Base-by-base conservation (phyloP, 1,284 basidiomycete genomes). In the Apiotrichum montevideense region DNA sequence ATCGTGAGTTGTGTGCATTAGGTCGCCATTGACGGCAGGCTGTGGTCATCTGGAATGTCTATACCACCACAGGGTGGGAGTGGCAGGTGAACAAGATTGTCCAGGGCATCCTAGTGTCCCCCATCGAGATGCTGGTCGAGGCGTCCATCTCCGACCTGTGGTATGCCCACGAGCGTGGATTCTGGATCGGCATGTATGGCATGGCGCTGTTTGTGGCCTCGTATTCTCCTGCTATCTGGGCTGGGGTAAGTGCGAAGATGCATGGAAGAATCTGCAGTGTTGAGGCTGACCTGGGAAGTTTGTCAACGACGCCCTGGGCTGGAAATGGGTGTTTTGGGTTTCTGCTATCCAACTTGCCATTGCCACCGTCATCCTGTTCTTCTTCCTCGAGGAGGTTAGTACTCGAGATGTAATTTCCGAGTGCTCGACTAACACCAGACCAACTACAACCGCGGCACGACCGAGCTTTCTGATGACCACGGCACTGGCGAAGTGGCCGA, bases 111-210 rank as follows among this genome's bases (percentile, higher is more conserved):
- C 52, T 64, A 14, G 54, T 55, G 0, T 55, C 60, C 1, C 63
- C 63, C 15, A 64, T 64, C 51, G 63, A 64, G 47, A 60, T 58
- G 49, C 56, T 64, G 14, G 53, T 64, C 29, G 60, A 64, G 42
- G 58, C 54, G 1, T 60, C 58, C 21, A 56, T 60, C 35, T 45
- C 58, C 32, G 58, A 60, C 32, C 13, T 60, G 43, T 65, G 63
- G 48, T 65, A 57, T 46, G 61, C 61, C 0, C 63, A 65, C 41
- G 63, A 65, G 55, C 61, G 63, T 10, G 63, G 63, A 14, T 64
- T 60, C 39, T 64, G 56, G 43, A 62, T 64, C 29, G 63, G 63
- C 40, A 35, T 62, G 13, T 64, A 64, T 49, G 56, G 45, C 5
- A 54, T 58, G n/a, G 45, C 51, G 1, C 54, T 64, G 11, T 64